Conservation (phyloP, 225 moss, liverwort and hornwort genomes). For the Physcomitrium patens region DNA sequence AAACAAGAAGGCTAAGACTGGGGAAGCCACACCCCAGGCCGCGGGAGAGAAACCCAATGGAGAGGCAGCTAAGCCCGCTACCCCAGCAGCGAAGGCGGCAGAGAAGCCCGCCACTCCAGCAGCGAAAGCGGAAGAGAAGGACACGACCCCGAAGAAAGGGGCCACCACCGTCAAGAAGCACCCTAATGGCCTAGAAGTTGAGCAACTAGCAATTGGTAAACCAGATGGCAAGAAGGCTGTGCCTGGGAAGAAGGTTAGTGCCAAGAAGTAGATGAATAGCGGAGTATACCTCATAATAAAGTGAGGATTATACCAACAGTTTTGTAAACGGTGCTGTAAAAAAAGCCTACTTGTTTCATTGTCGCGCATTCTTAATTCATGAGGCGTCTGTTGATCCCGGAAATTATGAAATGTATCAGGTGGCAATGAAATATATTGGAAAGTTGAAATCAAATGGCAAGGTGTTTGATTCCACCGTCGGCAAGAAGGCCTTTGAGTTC, state of each 20-base stretch:
- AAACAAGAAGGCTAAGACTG: conserved; percentile 44
- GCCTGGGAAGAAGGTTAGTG: conserved; percentile 77
- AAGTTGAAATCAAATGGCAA: conserved; percentile 83
- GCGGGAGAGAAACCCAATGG: conserved; percentile 44
- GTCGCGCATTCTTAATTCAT: not conserved
- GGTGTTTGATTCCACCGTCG: conserved; percentile 89
- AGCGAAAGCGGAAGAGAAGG: conserved; percentile 26
- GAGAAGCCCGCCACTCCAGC: conserved; percentile 24
- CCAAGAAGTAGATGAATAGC: conserved; percentile 34
- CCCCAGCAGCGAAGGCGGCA: conserved; percentile 23
- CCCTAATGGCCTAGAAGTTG: conserved; percentile 86
- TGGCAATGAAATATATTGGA: conserved; percentile 85
- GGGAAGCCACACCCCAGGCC: conserved; percentile 36
- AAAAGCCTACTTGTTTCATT: too few relatives aligned
- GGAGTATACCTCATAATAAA: too few relatives aligned
- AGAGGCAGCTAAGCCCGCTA: conserved; percentile 26
- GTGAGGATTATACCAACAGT: too few relatives aligned
- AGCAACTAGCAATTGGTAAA: conserved; percentile 81
- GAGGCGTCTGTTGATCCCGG: conserved; percentile 2
- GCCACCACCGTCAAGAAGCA: conserved; percentile 56
- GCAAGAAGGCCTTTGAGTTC: conserved; percentile 85
- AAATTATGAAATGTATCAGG: conserved; percentile 48
- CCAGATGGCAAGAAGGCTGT: conserved; percentile 86
- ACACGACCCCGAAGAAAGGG: conserved; percentile 45
- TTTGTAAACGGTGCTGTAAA: not conserved